A percentile compares a stretch with the other conserved stretches of the same genome.
Conservation (phyloP, 73 alveolate genomes). For the Symbiodinium natans region DNA sequence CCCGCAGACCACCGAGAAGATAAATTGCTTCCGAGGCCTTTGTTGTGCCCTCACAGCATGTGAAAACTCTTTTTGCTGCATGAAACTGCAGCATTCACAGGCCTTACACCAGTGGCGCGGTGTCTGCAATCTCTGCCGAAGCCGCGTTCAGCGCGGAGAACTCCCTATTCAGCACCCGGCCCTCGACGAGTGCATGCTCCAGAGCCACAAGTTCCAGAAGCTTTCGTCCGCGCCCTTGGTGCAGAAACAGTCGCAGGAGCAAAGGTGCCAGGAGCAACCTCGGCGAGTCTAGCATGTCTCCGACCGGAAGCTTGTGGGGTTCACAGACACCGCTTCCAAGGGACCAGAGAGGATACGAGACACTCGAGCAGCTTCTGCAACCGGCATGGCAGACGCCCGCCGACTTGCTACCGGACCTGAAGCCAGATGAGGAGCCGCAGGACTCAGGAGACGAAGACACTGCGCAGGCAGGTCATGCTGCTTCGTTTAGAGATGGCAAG, state of each 20-base stretch:
- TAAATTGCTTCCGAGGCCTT: not conserved
- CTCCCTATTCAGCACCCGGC: slow-evolving; percentile 54
- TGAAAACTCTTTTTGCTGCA: too few species aligned
- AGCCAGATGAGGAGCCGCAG: not conserved
- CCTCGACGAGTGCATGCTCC: slow-evolving; percentile 67
- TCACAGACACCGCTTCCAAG: not conserved
- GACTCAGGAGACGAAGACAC: not conserved
- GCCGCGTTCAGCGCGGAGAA: not conserved
- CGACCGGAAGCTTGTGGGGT: slow-evolving; percentile 21
- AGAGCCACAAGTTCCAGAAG: slow-evolving; percentile 17
- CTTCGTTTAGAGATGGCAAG: not conserved
- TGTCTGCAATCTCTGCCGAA: not conserved
- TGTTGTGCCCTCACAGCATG: too few species aligned
- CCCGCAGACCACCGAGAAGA: slow-evolving; percentile 46
- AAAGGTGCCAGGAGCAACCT: not conserved
- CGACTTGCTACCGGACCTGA: not conserved
- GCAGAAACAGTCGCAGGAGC: not conserved
- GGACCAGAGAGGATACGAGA: slow-evolving; percentile 40
- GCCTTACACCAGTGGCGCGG: slow-evolving; percentile 58
- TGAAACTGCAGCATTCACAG: not conserved
- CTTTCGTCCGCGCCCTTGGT: not conserved
- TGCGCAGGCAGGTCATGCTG: not conserved
- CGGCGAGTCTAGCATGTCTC: slow-evolving; percentile 28
- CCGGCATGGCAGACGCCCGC: slow-evolving; percentile 24
- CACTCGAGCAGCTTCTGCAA: slow-evolving; percentile 66